Base-by-base conservation (phyloP, 305 asterid species). In the Solanum chacoense region DNA sequence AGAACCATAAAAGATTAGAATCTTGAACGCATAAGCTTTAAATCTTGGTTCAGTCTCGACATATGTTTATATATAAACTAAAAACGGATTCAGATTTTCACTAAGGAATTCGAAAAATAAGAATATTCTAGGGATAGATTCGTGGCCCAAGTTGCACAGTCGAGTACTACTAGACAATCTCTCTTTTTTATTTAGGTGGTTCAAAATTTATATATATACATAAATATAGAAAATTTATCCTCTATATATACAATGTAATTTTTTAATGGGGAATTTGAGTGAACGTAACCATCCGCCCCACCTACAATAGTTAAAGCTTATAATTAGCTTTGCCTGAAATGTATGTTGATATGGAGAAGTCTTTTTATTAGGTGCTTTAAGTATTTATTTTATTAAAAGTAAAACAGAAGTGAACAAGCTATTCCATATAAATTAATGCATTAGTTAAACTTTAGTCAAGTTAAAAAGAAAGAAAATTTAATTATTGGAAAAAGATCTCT, bases 231-330 rank as follows among this genome's bases (percentile, higher is more conserved):
- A 55, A 55, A 55, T 0, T 55, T 2, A 55, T 55, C 4, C 24
- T 55, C 0, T 18, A 55, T 0, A 55, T 55, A 55, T 55, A 55
- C 0, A 7, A 55, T 55, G 67, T 55, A 55, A 55, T 7, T 55
- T 55, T 55, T 55, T 50, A 6, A 0, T 0, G 4, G 63, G 18
- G 1, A 50, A 50, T 6, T 16, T 0, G 65, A 6, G n/a, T 50
- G n/a, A 50, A 16, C 6, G 24, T 1, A 16, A 50, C 65, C 4
- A 50, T 50, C n/a, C 9, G 0, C 65, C 65, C 65, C 24, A 0
- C 11, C 67, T 55, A 55, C 12, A 7, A 72, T 31, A 8, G 5
- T 73, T 73, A 7, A 73, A 69, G 76, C 8, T 29, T 28, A 13
- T 31, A 13, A 73, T 73, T 29, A 18, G 38, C 78, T 73, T 29